Base-by-base conservation (phyloP, 129 eudicot genomes). In the Tagetes patula region DNA sequence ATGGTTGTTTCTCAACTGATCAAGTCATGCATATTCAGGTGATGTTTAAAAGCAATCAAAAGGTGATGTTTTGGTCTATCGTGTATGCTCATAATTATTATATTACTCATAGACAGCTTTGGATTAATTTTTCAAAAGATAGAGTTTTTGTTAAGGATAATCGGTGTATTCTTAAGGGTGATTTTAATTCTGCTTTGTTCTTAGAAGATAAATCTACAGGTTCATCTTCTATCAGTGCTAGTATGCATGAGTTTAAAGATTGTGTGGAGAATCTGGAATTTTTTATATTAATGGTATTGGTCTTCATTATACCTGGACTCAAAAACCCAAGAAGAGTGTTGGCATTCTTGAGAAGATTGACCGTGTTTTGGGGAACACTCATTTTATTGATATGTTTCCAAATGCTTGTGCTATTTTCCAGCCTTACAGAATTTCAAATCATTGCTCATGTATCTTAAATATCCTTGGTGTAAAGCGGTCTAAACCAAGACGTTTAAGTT, bases 351-450 rank as follows among this genome's bases (percentile, higher is more conserved):
- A 52, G n/a, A 70, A 70, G 0, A 0, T 70, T 3, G 63, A 70
- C 2, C 6, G 62, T 0, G 49, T 52, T 1, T 0, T 70, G 9
- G 47, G 61, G 0, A 70, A 50, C 3, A 0, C 20, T 0, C 1
- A 1, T 0, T 6, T 52, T 0, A 0, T 36, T 0, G 48, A 3
- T 1, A 0, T 0, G 0, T 70, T 50, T 37, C 36, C 12, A 7
- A 20, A 34, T 6, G 34, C 6, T 13, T 1, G 0, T 12, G 47
- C 34, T 2, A 0, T 9, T 2, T 52, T 70, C 1, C 14, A 10
- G 0, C 63, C 63, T 0, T 70, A 36, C n/a, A 2, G 34, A 0
- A 0, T 70, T 0, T 70, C 49, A 0, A 64, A 70, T 8, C 74
- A 52, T 6, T 0, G 47, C 1, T 20, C 74, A 3, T 7, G 5